Percentiles rank a stretch among this genome's conserved stretches.
These are phyloP conservation scores for Amaranthus cruentus DNA, from an alignment of 148 eudicot species.

Conservation along the genomic window DNA sequence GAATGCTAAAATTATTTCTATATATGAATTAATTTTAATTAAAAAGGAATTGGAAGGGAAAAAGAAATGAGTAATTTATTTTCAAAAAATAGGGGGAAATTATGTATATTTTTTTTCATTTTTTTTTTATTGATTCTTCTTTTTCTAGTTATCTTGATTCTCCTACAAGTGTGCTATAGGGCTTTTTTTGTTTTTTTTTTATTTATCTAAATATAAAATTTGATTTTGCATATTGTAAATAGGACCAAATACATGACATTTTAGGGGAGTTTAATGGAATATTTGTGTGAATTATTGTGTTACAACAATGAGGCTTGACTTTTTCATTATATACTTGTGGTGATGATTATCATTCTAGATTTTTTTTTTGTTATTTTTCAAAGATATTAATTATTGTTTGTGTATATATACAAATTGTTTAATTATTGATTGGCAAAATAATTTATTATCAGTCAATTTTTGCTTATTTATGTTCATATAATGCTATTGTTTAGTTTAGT, in stretches of 20 bases:
- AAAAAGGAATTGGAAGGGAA: not conserved
- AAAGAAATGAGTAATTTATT: not conserved
- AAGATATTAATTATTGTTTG: not conserved
- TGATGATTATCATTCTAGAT: not conserved
- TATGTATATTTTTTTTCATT: not conserved
- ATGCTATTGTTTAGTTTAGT: too few relatives aligned
- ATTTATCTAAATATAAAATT: conserved; percentile 12
- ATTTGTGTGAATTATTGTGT: conserved; percentile 37
- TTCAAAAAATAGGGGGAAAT: conserved; percentile 1
- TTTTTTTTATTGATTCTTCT: not conserved
- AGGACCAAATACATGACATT: conserved; percentile 40
- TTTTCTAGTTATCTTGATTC: conserved; percentile 11
- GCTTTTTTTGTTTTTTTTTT: conserved; percentile 19
- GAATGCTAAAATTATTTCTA: too few relatives aligned
- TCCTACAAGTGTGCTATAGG: conserved; percentile 35
- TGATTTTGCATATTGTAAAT: conserved; percentile 43
- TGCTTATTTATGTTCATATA: too few relatives aligned
- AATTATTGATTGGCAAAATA: too few relatives aligned
- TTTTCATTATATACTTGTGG: conserved; percentile 13
- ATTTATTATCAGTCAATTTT: too few relatives aligned
- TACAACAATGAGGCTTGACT: conserved; percentile 26
- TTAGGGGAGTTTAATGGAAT: conserved; percentile 21
- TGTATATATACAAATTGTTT: not conserved
- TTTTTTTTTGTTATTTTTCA: not conserved
- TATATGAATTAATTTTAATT: too few relatives aligned